Base-by-base conservation (phyloP, 2,329 filamentous ascomycete species). In the Emericellopsis atlantica region DNA sequence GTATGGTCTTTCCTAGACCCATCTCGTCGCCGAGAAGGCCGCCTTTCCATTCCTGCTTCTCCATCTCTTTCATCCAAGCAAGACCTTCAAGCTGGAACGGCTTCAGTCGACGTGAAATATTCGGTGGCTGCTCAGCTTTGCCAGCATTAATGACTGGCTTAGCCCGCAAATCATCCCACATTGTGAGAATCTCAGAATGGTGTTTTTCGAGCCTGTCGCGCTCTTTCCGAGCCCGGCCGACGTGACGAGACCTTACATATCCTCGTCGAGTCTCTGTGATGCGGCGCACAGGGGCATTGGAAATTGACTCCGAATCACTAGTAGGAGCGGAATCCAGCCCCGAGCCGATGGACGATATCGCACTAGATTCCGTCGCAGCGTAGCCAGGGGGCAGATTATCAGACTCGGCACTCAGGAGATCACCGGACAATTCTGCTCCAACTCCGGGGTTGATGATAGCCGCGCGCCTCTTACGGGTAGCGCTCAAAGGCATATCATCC, bases 1-100 rank as follows among this genome's bases (percentile, higher is more conserved):
- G 92, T 39, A 98, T 96, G 0, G 92, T 98, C 66, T 98, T 98
- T 39, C 92, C 92, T 64, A 98, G 84, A 6, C 92, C 92, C 92
- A 98, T 98, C 62, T 98, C 92, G 51, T 98, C 92, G 44, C 92
- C 92, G 2, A 98, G 73, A 3, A 98, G 69, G 12, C 92, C 92
- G 15, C 92, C 92, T 54, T 80, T 85, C 74, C 89, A 96, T 32
- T 82, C 65, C 0, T 78, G 83, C 60, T 84, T 69, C 57, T 98
- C 92, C 72, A 96, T 94, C 42, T 74, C 80, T 45, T 74, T 78
- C 87, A 98, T 93, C 92, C 92, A 98, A 39, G 87, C 81, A 32
- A 98, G 69, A 5, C 92, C 92, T 60, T 95, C 84, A 5, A 95
- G 78, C 55, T 98, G 92, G 57, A 96, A 98, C 1, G 83, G 81